Base-by-base conservation (phyloP, 148 eudicot genomes). In the Drosera capensis region DNA sequence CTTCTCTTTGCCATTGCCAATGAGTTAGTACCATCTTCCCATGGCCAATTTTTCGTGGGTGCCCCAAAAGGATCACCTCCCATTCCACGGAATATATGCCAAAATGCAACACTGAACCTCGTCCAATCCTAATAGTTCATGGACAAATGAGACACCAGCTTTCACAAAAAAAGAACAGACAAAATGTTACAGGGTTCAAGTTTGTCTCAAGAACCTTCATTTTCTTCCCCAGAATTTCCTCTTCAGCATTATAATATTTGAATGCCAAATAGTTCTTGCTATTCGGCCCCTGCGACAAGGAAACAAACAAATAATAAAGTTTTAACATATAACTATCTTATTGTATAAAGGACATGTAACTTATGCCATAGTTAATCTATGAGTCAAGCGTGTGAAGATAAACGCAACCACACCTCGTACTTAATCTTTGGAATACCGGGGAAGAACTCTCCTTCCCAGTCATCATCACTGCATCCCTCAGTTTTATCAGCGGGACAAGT, bases 11-110 rank as follows among this genome's bases (percentile, higher is more conserved):
- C 99, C 95, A 92, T 92, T 48, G 62, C 73, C 48, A 92, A 19
- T 14, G 94, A 85, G 65, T 92, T 92, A 38, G 99, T 79, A 31
- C 99, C 99, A 65, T 92, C 99, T 70, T 92, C 99, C 99, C 99
- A 92, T 29, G 95, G 99, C 99, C 99, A 92, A 60, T 38, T 28
- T 73, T 92, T 85, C 16, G 99, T 92, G 13, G 85, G 70, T 14
- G 94, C 67, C 17, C 99, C 99, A 71, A 90, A 92, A 2, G 95
- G 95, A 48, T 92, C 99, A 56, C 66, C 94, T 31, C 99, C 99
- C 6, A 86, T 85, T 42, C 99, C 99, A 55, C 95, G 99, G 48
- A 92, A 92, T 58, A 95, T 92, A 60, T 85, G 99, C 99, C 99
- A 92, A 66, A 92, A 92, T 22, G 99, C 99, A 66, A 92, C 72